phyloP scores from a whole-genome alignment of 2,329 filamentous ascomycete species.

The Exophiala oligosperma region DNA sequence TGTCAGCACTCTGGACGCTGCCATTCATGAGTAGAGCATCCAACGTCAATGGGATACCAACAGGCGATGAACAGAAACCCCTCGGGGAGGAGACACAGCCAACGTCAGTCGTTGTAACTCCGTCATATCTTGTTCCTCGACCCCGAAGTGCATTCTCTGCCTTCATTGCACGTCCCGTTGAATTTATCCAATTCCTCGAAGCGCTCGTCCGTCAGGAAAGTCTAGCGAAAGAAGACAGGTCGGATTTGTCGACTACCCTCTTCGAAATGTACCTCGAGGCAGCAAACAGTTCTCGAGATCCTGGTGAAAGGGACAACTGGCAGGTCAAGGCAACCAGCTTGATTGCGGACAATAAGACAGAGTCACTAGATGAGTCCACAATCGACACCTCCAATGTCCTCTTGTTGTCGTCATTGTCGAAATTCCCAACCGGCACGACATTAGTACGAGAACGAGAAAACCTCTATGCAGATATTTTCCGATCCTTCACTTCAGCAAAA shows the following conservation, averaged over 20 bases:
- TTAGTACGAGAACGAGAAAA: conserved; percentile 93
- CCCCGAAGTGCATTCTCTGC: conserved; percentile 91
- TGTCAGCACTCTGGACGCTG: conserved; percentile 78
- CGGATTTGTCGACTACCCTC: conserved; percentile 88
- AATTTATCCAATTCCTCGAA: conserved; percentile 92
- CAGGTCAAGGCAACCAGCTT: conserved; percentile 86
- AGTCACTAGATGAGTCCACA: conserved; percentile 43
- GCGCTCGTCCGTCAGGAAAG: conserved; percentile 73
- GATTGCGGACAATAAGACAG: conserved; percentile 66
- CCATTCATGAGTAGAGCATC: conserved; percentile 76
- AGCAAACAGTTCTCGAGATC: conserved; percentile 70
- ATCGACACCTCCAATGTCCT: conserved; percentile 96
- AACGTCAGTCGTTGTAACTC: conserved; percentile 24
- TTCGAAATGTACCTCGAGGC: conserved; percentile 99
- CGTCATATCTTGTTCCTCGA: conserved; percentile 75
- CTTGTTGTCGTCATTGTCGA: conserved; percentile 84
- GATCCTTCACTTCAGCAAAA: conserved; percentile 88
- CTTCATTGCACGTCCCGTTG: conserved; percentile 88
- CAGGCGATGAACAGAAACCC: conserved; percentile 54
- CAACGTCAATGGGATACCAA: conserved; percentile 40
- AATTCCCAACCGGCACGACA: conserved; percentile 86
- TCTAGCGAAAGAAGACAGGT: conserved; percentile 71
- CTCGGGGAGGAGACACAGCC: conserved; percentile 34
- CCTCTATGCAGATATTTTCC: conserved; percentile 90
- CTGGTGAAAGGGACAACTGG: conserved; percentile 70